Conservation (phyloP, 179 eudicot species). For the Beta corolliflora region DNA sequence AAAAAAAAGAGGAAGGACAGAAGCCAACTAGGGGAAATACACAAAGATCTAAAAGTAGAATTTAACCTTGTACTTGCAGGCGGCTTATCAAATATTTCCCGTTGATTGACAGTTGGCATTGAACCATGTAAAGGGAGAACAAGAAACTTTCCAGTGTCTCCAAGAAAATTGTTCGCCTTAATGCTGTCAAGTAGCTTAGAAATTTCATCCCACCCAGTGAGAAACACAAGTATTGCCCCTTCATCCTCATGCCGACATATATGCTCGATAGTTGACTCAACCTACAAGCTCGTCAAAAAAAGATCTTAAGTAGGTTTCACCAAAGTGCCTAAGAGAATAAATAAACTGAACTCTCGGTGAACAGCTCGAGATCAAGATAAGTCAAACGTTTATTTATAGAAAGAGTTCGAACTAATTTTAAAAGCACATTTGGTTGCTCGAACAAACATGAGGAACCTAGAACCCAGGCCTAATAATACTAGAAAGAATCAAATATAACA, state of each 20-base stretch:
- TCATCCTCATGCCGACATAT: conserved; percentile 78
- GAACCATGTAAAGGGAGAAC: conserved; percentile 97
- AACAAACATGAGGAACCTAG: background rate
- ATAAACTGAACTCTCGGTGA: too few species aligned
- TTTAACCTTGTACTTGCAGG: conserved; percentile 65
- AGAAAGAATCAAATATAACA: background rate
- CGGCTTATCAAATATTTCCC: conserved; percentile 95
- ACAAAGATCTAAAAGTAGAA: conserved; percentile 10
- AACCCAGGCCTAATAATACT: background rate
- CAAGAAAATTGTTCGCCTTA: conserved; percentile 59
- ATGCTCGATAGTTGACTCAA: conserved; percentile 83
- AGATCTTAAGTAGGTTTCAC: background rate
- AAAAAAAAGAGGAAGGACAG: background rate
- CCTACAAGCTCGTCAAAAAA: conserved; percentile 44
- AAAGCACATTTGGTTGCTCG: background rate
- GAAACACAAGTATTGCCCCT: conserved; percentile 95
- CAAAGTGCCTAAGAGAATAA: background rate
- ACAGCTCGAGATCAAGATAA: too few species aligned
- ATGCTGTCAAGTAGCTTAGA: conserved; percentile 82
- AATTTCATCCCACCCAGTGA: conserved; percentile 99
- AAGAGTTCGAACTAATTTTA: too few species aligned
- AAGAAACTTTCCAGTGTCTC: conserved; percentile 71
- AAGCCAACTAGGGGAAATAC: background rate
- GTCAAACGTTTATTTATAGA: too few species aligned
- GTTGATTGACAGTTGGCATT: conserved; percentile 93